Conservation (phyloP, 106 monocot species). For the Dioscorea zingiberensis region DNA sequence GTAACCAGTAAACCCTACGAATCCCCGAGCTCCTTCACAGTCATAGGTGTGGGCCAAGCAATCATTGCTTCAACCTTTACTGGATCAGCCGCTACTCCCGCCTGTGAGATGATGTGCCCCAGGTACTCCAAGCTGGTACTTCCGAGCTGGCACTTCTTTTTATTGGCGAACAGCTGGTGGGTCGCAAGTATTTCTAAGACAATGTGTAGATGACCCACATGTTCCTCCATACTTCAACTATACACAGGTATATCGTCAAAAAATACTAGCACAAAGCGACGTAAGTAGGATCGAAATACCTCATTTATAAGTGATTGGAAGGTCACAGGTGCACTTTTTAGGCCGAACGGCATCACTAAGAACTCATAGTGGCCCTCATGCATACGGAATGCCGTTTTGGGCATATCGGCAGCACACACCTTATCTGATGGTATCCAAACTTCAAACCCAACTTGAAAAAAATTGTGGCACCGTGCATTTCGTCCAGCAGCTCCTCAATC, state of each 20-base stretch:
- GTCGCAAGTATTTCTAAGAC: background rate
- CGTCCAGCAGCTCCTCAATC: slow-evolving; percentile 7
- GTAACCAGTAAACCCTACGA: slow-evolving; percentile 1
- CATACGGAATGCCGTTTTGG: background rate
- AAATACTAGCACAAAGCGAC: background rate
- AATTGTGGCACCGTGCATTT: background rate
- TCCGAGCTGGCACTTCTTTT: background rate
- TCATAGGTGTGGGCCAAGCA: background rate
- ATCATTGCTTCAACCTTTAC: background rate
- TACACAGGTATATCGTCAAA: slow-evolving; percentile 1
- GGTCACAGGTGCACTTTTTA: too few species aligned
- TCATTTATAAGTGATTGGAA: background rate
- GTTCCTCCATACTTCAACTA: background rate
- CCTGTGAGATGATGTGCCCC: background rate
- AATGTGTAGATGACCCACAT: background rate
- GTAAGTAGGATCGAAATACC: background rate
- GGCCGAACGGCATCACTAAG: too few species aligned
- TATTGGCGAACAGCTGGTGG: background rate
- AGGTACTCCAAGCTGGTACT: background rate
- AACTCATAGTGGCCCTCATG: too few species aligned
- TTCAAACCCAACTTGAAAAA: slow-evolving; percentile 2
- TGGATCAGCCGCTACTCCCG: background rate
- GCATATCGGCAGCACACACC: background rate
- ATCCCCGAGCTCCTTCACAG: background rate
- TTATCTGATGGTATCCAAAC: background rate